Evolutionary conservation across 345 rosid species (phyloP).

Genomic region (Acer saccharum): DNA sequence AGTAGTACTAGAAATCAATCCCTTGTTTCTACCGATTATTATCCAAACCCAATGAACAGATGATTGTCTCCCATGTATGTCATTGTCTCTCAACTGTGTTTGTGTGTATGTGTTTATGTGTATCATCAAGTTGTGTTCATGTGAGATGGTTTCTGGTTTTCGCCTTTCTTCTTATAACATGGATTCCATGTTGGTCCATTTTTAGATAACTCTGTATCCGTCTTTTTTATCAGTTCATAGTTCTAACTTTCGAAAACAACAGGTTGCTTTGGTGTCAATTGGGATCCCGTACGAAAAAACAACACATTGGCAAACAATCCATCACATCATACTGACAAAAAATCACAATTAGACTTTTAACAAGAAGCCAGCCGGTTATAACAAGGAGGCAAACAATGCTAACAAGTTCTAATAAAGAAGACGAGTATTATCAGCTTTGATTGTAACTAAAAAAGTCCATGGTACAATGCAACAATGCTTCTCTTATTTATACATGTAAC

Average conservation of each 20-base stretch:
- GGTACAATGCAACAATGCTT: background rate
- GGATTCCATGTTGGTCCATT: background rate
- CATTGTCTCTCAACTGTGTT: background rate
- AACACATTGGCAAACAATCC: no score
- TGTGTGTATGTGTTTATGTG: background rate
- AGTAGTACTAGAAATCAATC: background rate
- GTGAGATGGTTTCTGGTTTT: background rate
- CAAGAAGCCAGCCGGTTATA: slow-evolving; percentile 1
- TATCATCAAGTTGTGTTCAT: background rate
- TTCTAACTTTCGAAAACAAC: background rate
- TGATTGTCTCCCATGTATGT: no score
- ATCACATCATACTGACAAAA: no score
- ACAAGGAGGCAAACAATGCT: background rate
- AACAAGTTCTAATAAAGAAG: background rate
- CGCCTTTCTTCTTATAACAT: background rate
- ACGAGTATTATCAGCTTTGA: background rate
- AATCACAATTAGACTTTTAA: background rate
- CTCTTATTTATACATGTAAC: background rate
- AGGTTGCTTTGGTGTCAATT: no score
- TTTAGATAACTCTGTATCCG: background rate
- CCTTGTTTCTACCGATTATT: background rate
- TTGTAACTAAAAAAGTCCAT: background rate
- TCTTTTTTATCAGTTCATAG: background rate
- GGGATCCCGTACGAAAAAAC: no score
- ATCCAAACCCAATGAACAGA: background rate